Evolutionary conservation across 176 grass and related monocot genomes (phyloP).

Genomic region (Cymbopogon citratus): DNA sequence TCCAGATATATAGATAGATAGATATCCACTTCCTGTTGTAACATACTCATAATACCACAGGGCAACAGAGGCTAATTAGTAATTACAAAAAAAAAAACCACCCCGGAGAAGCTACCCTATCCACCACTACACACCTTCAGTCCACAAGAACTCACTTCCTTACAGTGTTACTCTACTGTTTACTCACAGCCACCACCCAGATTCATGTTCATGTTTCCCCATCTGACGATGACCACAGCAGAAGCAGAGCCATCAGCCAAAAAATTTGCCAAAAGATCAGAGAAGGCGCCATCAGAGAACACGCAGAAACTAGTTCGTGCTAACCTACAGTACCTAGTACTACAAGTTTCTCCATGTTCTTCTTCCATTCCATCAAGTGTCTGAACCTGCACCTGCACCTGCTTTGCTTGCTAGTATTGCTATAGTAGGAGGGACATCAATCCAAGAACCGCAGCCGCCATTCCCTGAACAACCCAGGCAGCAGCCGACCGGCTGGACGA

Average conservation of each 20-base stretch:
- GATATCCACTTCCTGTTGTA: slow-evolving; percentile 14
- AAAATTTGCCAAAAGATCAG: slow-evolving; percentile 16
- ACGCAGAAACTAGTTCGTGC: not conserved
- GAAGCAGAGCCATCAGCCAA: not conserved
- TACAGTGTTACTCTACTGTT: not conserved
- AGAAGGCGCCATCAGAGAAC: slow-evolving; percentile 17
- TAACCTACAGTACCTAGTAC: slow-evolving; percentile 19
- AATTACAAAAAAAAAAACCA: not conserved
- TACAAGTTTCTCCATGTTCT: slow-evolving; percentile 7
- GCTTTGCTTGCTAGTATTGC: not conserved
- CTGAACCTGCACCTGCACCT: no score
- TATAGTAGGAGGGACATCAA: slow-evolving; percentile 26
- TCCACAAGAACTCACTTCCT: not conserved
- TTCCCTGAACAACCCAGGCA: slow-evolving; percentile 9
- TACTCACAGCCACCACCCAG: not conserved
- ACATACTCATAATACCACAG: not conserved
- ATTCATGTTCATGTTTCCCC: no score
- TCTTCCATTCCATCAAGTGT: not conserved
- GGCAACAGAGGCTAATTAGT: slow-evolving; percentile 26
- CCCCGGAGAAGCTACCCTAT: not conserved
- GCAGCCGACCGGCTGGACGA: slow-evolving; percentile 22
- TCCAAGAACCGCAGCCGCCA: slow-evolving; percentile 13
- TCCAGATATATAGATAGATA: not conserved
- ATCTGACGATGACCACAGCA: not conserved
- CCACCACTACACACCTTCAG: slow-evolving; percentile 1